phyloP scores from a whole-genome alignment of 2,329 filamentous ascomycete species.

The Colletotrichum nymphaeae region DNA sequence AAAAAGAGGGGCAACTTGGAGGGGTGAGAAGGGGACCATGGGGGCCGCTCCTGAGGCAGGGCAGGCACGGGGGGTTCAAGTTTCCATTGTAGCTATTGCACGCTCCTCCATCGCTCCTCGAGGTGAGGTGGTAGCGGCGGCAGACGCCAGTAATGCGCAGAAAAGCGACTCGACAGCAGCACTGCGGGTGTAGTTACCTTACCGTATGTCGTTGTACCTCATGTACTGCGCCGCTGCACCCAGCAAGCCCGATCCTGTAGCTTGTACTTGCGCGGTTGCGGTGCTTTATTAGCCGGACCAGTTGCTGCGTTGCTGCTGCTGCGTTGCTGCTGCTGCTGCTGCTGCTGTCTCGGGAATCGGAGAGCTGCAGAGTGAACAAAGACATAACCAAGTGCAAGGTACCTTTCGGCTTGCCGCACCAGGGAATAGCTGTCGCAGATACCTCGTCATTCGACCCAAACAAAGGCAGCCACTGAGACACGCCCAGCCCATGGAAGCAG shows the following conservation, averaged over 20 bases:
- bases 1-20: slow-evolving; percentile 30
- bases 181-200: not conserved
- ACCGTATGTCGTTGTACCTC: no score
- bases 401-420: slow-evolving; percentile 8
- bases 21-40: slow-evolving; percentile 4
- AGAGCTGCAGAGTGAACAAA: not conserved
- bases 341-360: slow-evolving; percentile 26
- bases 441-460: slow-evolving; percentile 16
- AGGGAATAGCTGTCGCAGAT: slow-evolving; percentile 29
- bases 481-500: slow-evolving; percentile 1
- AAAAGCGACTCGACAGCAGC: slow-evolving; percentile 5
- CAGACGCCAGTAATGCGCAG: slow-evolving; percentile 32
- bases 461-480: slow-evolving; percentile 29
- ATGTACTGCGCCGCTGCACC: slow-evolving; percentile 14
- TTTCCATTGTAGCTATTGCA: not conserved
- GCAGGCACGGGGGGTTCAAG: not conserved
- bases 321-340: slow-evolving; percentile 13
- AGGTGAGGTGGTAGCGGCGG: not conserved
- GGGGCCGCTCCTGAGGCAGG: not conserved
- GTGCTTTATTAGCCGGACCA: not conserved
- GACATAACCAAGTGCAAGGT: not conserved
- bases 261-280: not conserved
- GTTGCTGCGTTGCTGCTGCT: not conserved
- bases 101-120: not conserved
- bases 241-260: slow-evolving; percentile 22